Conservation (phyloP, 1,284 basidiomycete genomes). For the Taiwanofungus camphoratus region DNA sequence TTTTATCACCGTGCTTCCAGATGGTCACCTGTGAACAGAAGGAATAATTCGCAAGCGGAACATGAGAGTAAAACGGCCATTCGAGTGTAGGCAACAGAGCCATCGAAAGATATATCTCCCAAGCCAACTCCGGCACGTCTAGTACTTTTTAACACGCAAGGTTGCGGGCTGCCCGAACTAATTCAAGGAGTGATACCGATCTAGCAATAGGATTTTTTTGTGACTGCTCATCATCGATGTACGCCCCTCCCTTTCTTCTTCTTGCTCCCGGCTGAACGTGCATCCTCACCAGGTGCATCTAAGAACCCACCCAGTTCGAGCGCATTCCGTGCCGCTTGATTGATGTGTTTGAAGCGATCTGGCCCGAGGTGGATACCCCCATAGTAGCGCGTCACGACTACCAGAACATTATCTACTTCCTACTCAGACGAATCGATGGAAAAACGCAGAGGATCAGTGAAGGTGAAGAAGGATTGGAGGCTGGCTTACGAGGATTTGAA, state of each 20-base stretch:
- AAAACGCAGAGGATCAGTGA: background rate
- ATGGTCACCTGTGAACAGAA: too few species aligned
- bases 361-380: conserved; percentile 81
- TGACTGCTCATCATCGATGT: background rate
- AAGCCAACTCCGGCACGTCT: too few species aligned
- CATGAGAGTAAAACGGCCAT: background rate
- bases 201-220: too few species aligned
- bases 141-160: too few species aligned
- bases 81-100: background rate
- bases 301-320: conserved; percentile 80
- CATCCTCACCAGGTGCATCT: conserved; percentile 30
- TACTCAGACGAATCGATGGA: conserved; percentile 28
- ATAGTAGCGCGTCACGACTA: conserved; percentile 79
- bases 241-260: conserved; percentile 3
- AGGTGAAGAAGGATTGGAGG: background rate
- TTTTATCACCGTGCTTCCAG: too few species aligned
- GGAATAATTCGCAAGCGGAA: too few species aligned
- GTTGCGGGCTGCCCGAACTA: too few species aligned
- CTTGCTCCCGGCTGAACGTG: conserved; percentile 3
- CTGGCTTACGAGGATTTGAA: conserved; percentile 74
- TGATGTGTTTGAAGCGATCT: conserved; percentile 91
- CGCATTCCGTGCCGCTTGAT: conserved; percentile 83
- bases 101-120: too few species aligned
- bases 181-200: too few species aligned
- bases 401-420: conserved; percentile 79